Conservation (phyloP, 2,329 filamentous ascomycete species). For the Sordariomycetes sp. region DNA sequence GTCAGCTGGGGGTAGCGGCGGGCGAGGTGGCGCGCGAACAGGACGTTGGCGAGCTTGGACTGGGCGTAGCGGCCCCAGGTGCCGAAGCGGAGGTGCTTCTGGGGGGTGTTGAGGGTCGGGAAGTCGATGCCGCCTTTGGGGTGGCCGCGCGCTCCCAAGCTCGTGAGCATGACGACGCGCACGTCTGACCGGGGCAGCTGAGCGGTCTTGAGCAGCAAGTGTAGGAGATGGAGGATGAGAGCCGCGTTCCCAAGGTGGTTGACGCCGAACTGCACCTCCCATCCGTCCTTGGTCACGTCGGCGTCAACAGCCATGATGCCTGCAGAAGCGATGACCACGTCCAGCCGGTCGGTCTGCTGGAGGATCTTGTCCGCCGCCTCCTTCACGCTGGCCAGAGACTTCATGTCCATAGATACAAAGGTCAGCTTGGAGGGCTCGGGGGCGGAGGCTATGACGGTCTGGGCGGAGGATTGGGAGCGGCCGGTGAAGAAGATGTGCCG, state of each 20-base stretch:
- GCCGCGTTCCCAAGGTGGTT: conserved; percentile 41
- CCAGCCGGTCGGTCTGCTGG: conserved; percentile 21
- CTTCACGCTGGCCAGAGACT: conserved; percentile 31
- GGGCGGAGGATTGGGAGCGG: conserved; percentile 28
- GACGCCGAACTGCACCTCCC: conserved; percentile 37
- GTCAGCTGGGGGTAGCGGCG: conserved; percentile 7
- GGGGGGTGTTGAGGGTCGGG: conserved; percentile 14
- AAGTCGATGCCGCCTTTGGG: conserved; percentile 17
- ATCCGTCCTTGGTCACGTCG: conserved; percentile 30
- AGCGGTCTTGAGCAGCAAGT: conserved; percentile 17
- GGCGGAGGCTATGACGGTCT: conserved; percentile 23
- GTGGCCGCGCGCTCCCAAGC: conserved; percentile 15
- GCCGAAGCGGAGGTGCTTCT: conserved; percentile 7
- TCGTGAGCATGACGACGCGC: conserved; percentile 14
- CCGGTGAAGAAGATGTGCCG: conserved; percentile 40
- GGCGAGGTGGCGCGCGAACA: conserved; percentile 17
- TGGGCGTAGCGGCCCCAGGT: conserved; percentile 15
- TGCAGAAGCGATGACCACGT: conserved; percentile 37
- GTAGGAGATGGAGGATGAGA: conserved; percentile 27
- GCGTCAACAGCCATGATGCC: conserved; percentile 30
- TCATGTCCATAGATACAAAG: conserved; percentile 26
- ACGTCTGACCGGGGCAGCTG: conserved; percentile 11
- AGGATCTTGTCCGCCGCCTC: conserved; percentile 27
- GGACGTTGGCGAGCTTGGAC: conserved; percentile 20
- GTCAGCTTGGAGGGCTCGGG: not conserved